phyloP scores from a whole-genome alignment of 345 rosid species.

The Linum lewisii region DNA sequence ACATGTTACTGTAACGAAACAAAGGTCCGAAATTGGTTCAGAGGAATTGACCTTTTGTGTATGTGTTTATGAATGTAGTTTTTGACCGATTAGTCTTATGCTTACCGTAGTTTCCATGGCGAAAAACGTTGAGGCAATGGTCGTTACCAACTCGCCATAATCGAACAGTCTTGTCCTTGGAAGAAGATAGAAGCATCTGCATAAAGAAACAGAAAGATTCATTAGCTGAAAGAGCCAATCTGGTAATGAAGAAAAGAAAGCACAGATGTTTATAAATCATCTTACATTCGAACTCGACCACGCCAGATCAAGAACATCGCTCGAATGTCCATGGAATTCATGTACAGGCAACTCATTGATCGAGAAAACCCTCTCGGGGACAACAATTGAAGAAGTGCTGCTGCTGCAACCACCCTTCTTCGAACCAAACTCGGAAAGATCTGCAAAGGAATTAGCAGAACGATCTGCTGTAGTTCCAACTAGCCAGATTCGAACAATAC shows the following conservation, averaged over 20 bases:
- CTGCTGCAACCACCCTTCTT: slow-evolving; percentile 16
- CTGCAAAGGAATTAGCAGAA: slow-evolving; percentile 18
- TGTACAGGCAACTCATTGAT: slow-evolving; percentile 63
- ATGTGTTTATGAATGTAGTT: too few relatives aligned
- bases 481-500: slow-evolving; percentile 64
- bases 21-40: neutral
- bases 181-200: slow-evolving; percentile 73
- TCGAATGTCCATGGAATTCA: slow-evolving; percentile 55
- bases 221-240: neutral
- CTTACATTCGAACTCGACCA: slow-evolving; percentile 89
- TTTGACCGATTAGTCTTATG: too few relatives aligned
- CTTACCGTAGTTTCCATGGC: slow-evolving; percentile 62
- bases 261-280: neutral
- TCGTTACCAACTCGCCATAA: slow-evolving; percentile 57
- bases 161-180: slow-evolving; percentile 70
- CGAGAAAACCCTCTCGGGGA: slow-evolving; percentile 58
- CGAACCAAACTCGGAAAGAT: slow-evolving; percentile 11
- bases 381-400: slow-evolving; percentile 27
- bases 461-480: slow-evolving; percentile 33
- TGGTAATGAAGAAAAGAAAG: neutral
- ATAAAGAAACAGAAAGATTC: slow-evolving; percentile 12
- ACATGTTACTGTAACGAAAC: slow-evolving; percentile 64
- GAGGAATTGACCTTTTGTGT: too few relatives aligned
- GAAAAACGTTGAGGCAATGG: slow-evolving; percentile 45
- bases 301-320: slow-evolving; percentile 67